These are phyloP conservation scores for Phoenix dactylifera DNA, from an alignment of 176 grass and related monocot species.

Conservation along the genomic window DNA sequence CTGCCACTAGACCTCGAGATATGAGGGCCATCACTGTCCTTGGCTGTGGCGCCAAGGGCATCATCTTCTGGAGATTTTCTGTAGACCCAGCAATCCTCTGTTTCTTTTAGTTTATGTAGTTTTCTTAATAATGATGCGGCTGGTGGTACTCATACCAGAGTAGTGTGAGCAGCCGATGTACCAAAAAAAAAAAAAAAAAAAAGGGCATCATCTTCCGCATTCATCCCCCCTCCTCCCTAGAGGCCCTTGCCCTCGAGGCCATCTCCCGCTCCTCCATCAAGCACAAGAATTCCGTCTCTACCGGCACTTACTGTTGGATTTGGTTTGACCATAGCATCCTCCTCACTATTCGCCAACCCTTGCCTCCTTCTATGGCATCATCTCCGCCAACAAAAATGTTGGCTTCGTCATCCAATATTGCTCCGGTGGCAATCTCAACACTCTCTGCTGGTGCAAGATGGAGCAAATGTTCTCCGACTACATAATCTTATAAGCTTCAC, in stretches of 20 bases:
- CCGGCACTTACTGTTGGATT: slow-evolving; percentile 56
- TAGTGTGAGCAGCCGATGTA: too few relatives aligned
- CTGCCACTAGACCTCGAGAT: slow-evolving; percentile 41
- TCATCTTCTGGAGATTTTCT: slow-evolving; percentile 32
- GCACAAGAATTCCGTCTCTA: slow-evolving; percentile 23
- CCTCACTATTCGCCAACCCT: slow-evolving; percentile 50
- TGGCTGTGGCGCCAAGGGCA: slow-evolving; percentile 79
- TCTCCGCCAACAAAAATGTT: slow-evolving; percentile 69
- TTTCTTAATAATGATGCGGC: too few relatives aligned
- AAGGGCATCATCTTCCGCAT: slow-evolving; percentile 51
- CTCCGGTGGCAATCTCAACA: slow-evolving; percentile 63
- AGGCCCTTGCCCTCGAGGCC: slow-evolving; percentile 62
- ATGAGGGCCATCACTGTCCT: slow-evolving; percentile 62
- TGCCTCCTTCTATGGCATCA: slow-evolving; percentile 76
- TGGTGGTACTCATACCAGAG: too few relatives aligned
- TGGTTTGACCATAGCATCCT: slow-evolving; percentile 96
- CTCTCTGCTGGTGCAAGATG: slow-evolving; percentile 51
- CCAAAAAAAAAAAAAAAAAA: too few relatives aligned
- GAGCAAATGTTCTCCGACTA: slow-evolving; percentile 99
- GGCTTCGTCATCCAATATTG: slow-evolving; percentile 81
- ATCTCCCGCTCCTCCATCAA: slow-evolving; percentile 57
- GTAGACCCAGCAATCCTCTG: too few relatives aligned
- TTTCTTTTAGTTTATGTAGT: too few relatives aligned
- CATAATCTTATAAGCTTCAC: slow-evolving; percentile 43
- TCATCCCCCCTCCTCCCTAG: background rate